Evolutionary conservation across 108 stramenopile genomes (phyloP).

Genomic region (Nitzschia palea): DNA sequence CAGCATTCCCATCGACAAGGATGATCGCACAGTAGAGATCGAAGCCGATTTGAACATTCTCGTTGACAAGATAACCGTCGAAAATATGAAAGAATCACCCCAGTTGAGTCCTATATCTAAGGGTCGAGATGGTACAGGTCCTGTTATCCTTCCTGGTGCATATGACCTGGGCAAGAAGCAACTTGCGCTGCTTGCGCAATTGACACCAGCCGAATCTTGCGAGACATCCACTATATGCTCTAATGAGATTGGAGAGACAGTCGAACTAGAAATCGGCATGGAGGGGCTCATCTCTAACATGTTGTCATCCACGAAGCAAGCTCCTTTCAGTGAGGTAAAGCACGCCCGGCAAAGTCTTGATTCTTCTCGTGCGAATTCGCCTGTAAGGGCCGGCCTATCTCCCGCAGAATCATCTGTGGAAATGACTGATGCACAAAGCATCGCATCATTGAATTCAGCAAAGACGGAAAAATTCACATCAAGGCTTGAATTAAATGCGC

Average conservation of each 20-base stretch:
- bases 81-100: conserved; percentile 42
- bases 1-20: neutral
- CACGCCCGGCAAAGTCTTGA: conserved; percentile 6
- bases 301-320: neutral
- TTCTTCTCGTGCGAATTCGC: no score
- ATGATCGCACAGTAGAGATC: conserved; percentile 45
- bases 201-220: no score
- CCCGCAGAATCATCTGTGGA: conserved; percentile 28
- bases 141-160: neutral
- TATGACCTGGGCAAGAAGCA: neutral
- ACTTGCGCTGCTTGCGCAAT: no score
- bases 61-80: conserved; percentile 39
- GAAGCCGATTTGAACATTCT: conserved; percentile 55
- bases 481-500: conserved; percentile 29
- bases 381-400: no score
- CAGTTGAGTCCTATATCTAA: conserved; percentile 46
- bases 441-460: conserved; percentile 29
- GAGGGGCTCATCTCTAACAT: conserved; percentile 32
- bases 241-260: conserved; percentile 24
- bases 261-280: conserved; percentile 35
- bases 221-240: neutral
- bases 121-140: conserved; percentile 12
- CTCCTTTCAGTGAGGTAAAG: neutral
- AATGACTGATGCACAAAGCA: conserved; percentile 35
- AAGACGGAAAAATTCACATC: conserved; percentile 18